Conservation (phyloP, 2,329 filamentous ascomycete species). For the Sarocladium kiliense region DNA sequence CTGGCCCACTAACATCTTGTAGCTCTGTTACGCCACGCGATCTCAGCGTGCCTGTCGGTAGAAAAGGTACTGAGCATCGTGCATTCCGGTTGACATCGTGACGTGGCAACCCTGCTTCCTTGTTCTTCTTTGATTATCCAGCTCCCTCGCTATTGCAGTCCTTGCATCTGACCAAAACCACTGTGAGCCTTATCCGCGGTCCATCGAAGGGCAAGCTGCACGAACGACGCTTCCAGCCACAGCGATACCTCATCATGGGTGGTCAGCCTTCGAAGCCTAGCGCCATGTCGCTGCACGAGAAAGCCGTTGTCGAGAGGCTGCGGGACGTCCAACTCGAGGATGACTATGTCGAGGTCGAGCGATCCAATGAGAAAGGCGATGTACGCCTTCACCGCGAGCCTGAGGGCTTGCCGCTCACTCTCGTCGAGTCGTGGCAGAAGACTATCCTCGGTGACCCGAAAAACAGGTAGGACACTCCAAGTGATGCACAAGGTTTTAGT, state of each 20-base stretch:
- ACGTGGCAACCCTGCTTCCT: no score
- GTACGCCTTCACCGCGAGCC: conserved; percentile 20
- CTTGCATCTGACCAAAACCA: no score
- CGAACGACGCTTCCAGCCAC: no score
- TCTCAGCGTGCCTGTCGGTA: background rate
- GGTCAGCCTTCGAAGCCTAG: conserved; percentile 36
- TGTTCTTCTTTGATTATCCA: background rate
- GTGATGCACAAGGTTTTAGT: no score
- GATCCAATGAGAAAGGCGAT: conserved; percentile 13
- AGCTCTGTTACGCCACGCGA: background rate
- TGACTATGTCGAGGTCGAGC: conserved; percentile 47
- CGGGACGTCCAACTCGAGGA: conserved; percentile 41
- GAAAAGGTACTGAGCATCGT: no score
- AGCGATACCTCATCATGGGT: no score
- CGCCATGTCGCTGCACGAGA: conserved; percentile 29
- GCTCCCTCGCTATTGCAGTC: background rate
- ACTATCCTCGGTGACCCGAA: conserved; percentile 59
- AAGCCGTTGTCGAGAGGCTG: conserved; percentile 39
- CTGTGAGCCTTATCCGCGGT: no score
- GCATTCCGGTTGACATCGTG: no score
- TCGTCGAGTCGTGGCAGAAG: conserved; percentile 55
- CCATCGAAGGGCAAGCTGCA: no score
- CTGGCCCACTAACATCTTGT: background rate
- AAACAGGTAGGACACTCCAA: conserved; percentile 44
- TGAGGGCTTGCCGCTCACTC: conserved; percentile 44